Evolutionary conservation across 179 eudicot genomes (phyloP).

Genomic region (Patellifolia procumbens): DNA sequence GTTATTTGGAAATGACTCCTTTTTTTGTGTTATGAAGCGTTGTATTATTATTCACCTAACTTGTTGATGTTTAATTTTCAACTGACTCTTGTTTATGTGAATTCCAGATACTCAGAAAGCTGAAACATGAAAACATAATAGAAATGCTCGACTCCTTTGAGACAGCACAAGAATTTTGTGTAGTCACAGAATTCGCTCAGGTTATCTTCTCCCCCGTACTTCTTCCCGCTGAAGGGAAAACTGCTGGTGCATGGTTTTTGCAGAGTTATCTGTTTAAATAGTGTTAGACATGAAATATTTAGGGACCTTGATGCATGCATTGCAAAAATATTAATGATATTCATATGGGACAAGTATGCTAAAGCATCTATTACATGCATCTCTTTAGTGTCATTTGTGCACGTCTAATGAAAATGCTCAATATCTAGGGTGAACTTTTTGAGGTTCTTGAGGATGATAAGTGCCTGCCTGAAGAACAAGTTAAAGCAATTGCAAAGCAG

Average conservation of each 20-base stretch:
- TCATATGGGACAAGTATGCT: background rate
- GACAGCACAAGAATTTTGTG: conserved; percentile 91
- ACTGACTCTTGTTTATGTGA: conserved; percentile 13
- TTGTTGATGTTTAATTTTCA: background rate
- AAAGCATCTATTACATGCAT: background rate
- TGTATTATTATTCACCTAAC: conserved; percentile 7
- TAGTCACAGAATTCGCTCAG: conserved; percentile 97
- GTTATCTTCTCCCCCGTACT: conserved; percentile 35
- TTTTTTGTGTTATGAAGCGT: background rate
- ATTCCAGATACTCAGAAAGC: conserved; percentile 81
- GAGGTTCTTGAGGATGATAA: conserved; percentile 98
- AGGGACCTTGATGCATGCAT: background rate
- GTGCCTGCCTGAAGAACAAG: conserved; percentile 95
- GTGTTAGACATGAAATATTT: background rate
- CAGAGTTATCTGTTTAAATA: background rate
- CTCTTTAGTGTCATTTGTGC: background rate
- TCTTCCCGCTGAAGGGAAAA: background rate
- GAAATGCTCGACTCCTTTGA: conserved; percentile 98
- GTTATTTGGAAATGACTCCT: background rate
- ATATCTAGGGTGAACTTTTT: conserved; percentile 85
- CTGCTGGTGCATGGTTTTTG: background rate
- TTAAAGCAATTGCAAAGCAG: conserved; percentile 96
- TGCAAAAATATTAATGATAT: background rate
- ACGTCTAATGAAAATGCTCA: too few relatives aligned
- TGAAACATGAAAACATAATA: conserved; percentile 95